Evolutionary conservation across 116 monocot species (phyloP).

Genomic region (Trichopus zeylanicus): DNA sequence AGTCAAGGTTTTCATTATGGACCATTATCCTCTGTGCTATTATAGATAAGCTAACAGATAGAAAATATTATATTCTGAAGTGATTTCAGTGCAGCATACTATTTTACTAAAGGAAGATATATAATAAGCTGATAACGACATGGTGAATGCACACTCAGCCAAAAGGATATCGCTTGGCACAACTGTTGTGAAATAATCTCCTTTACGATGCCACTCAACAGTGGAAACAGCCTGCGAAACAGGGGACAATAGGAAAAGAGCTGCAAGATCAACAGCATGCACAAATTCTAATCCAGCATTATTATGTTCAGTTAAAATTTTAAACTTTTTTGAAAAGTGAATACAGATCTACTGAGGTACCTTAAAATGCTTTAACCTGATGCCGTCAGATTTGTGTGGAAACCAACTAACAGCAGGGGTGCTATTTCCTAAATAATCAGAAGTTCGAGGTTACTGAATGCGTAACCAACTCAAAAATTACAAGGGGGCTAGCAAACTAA

Average conservation of each 20-base stretch:
- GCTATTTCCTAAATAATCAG: slow-evolving; percentile 18
- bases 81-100: background rate
- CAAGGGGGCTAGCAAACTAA: slow-evolving; percentile 14
- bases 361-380: slow-evolving; percentile 76
- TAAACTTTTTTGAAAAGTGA: background rate
- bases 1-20: slow-evolving; percentile 41
- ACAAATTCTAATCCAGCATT: background rate
- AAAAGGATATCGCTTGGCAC: slow-evolving; percentile 95
- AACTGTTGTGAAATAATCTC: slow-evolving; percentile 90
- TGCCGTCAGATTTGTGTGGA: slow-evolving; percentile 53
- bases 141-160: background rate
- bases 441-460: slow-evolving; percentile 3
- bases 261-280: background rate
- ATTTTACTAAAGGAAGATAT: background rate
- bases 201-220: slow-evolving; percentile 93
- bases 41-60: background rate
- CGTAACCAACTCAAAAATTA: background rate
- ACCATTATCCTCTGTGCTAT: background rate
- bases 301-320: background rate
- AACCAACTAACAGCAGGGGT: slow-evolving; percentile 64
- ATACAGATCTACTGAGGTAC: slow-evolving; percentile 24
- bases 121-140: background rate
- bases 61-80: background rate
- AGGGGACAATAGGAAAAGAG: slow-evolving; percentile 3
- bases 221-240: slow-evolving; percentile 55